Evolutionary conservation across 805 yeast genomes (phyloP).

Genomic region (Priceomyces medius): DNA sequence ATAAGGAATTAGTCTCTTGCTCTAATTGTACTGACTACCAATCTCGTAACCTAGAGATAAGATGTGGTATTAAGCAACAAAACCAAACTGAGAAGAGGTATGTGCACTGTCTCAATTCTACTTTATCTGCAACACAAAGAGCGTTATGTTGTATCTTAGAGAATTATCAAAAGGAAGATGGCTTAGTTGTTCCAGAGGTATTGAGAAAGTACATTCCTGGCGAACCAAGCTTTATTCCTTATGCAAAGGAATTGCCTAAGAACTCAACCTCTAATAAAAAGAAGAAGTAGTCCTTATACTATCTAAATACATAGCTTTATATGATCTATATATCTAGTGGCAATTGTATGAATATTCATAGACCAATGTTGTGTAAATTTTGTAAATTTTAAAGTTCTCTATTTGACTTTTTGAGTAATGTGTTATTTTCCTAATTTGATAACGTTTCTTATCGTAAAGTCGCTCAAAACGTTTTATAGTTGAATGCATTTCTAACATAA

Average conservation of each 20-base stretch:
- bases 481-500: too few relatives aligned
- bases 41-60: constrained; percentile 95
- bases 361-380: too few relatives aligned
- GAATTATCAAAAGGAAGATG: constrained; percentile 97
- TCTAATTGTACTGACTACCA: constrained; percentile 99
- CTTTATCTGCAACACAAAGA: constrained; percentile 97
- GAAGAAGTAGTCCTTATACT: constrained; percentile 24
- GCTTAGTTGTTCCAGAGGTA: constrained; percentile 90
- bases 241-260: constrained; percentile 86
- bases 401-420: background rate
- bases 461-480: too few relatives aligned
- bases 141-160: constrained; percentile 96
- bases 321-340: background rate
- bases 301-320: background rate
- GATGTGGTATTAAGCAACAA: constrained; percentile 96
- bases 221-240: constrained; percentile 96
- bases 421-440: too few relatives aligned
- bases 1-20: constrained; percentile 96
- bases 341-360: background rate
- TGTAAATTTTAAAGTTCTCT: background rate
- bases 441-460: too few relatives aligned
- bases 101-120: constrained; percentile 97
- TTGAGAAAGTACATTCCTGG: constrained; percentile 96
- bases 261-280: constrained; percentile 80
- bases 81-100: constrained; percentile 95